phyloP scores from a whole-genome alignment of 2,329 filamentous ascomycete species.

The Pseudogymnoascus sp. region DNA sequence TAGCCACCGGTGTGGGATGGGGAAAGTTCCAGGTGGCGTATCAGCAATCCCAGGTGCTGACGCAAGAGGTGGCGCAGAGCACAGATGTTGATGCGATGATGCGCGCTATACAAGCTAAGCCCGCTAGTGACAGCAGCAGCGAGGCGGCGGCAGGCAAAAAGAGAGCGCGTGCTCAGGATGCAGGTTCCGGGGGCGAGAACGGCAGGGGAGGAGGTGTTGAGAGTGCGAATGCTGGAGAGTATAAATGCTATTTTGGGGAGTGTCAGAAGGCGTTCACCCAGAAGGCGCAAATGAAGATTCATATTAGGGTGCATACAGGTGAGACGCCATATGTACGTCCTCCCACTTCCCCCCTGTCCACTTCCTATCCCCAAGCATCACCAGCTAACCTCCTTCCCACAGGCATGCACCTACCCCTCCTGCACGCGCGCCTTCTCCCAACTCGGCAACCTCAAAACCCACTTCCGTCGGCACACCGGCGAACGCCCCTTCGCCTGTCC shows the following conservation, averaged over 20 bases:
- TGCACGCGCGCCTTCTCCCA: conserved; percentile 83
- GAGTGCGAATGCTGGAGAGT: conserved; percentile 27
- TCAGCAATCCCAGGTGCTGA: background rate
- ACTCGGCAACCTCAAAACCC: conserved; percentile 84
- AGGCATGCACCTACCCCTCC: conserved; percentile 55
- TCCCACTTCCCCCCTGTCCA: background rate
- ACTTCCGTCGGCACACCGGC: conserved; percentile 79
- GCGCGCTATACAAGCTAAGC: conserved; percentile 66
- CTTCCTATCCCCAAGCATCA: background rate
- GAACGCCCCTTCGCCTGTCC: conserved; percentile 78
- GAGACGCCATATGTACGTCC: conserved; percentile 76
- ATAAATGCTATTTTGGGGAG: conserved; percentile 63
- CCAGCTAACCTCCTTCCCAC: conserved; percentile 28
- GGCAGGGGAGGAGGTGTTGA: background rate
- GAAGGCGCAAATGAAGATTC: conserved; percentile 88
- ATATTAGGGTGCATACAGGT: conserved; percentile 80
- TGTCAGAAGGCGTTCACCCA: conserved; percentile 82
- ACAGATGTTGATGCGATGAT: conserved; percentile 83
- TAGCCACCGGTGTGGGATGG: too few species aligned
- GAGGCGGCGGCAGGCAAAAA: too few species aligned
- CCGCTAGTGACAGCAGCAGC: background rate
- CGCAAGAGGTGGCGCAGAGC: conserved; percentile 51
- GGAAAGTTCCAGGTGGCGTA: too few species aligned
- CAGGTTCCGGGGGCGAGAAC: too few species aligned
- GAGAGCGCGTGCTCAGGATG: too few species aligned